Evolutionary conservation across 345 rosid genomes (phyloP).

Genomic region (Populus ilicifolia): DNA sequence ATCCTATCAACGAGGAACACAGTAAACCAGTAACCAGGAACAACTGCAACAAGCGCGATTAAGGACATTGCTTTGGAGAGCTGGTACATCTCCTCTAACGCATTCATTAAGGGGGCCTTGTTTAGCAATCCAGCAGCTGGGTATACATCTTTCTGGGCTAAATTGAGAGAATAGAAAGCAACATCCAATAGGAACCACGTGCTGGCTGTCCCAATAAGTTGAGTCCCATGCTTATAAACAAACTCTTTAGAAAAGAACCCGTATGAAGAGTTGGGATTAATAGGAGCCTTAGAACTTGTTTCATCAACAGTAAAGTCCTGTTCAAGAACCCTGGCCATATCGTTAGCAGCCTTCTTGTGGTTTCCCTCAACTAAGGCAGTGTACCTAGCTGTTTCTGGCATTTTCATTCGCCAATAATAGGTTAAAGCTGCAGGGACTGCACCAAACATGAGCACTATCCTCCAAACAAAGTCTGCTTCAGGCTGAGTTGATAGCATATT

Average conservation of each 20-base stretch:
- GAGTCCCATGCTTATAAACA: constrained; percentile 48
- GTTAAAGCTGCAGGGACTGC: constrained; percentile 69
- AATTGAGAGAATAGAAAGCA: constrained; percentile 64
- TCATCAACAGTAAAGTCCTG: constrained; percentile 12
- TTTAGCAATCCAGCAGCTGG: constrained; percentile 47
- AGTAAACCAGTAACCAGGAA: constrained; percentile 77
- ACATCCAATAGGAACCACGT: constrained; percentile 75
- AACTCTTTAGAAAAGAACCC: constrained; percentile 48
- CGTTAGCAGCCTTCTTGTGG: constrained; percentile 59
- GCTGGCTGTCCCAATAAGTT: constrained; percentile 58
- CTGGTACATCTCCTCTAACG: constrained; percentile 52
- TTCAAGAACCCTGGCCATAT: constrained; percentile 65
- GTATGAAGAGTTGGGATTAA: constrained; percentile 25
- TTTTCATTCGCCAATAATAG: constrained; percentile 74
- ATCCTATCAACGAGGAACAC: constrained; percentile 54
- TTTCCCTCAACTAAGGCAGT: constrained; percentile 63
- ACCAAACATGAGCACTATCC: constrained; percentile 75
- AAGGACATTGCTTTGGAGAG: constrained; percentile 54
- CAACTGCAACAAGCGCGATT: constrained; percentile 53
- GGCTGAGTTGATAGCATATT: constrained; percentile 51
- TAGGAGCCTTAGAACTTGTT: not conserved
- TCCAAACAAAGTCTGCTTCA: constrained; percentile 58
- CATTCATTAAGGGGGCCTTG: constrained; percentile 50
- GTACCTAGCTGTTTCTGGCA: constrained; percentile 78
- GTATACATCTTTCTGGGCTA: constrained; percentile 66